These are phyloP conservation scores for Quercus aquifolioides DNA, from an alignment of 306 rosid genomes.

Conservation along the genomic window DNA sequence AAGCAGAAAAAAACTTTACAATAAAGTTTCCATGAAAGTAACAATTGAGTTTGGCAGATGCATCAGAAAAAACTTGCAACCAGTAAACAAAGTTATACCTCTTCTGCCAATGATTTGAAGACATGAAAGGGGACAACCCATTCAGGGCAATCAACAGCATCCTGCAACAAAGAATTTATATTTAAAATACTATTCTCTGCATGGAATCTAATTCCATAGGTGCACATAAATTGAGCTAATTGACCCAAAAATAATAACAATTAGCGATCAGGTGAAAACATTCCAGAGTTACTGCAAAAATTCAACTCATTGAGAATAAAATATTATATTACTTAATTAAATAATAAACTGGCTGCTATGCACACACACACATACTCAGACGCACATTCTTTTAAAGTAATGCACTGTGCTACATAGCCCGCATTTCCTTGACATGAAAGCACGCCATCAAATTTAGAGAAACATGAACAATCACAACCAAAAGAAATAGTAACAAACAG, in stretches of 20 bases:
- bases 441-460: neutral
- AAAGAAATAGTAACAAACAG: neutral
- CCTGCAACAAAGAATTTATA: conserved; percentile 44
- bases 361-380: neutral
- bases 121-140: conserved; percentile 88
- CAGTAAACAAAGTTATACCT: conserved; percentile 40
- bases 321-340: neutral
- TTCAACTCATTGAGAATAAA: neutral
- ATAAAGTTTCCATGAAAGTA: neutral
- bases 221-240: neutral
- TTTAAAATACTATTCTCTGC: neutral
- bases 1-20: neutral
- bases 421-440: conserved; percentile 12
- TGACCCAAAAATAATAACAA: neutral
- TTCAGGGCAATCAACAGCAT: conserved; percentile 98
- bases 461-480: neutral
- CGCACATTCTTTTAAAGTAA: neutral
- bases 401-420: neutral
- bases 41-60: neutral
- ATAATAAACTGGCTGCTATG: neutral
- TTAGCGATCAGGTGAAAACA: neutral
- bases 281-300: neutral
- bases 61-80: neutral
- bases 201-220: neutral
- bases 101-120: conserved; percentile 86